These are phyloP conservation scores for Buxus sempervirens DNA, from an alignment of 164 flowering plant species.

Conservation along the genomic window DNA sequence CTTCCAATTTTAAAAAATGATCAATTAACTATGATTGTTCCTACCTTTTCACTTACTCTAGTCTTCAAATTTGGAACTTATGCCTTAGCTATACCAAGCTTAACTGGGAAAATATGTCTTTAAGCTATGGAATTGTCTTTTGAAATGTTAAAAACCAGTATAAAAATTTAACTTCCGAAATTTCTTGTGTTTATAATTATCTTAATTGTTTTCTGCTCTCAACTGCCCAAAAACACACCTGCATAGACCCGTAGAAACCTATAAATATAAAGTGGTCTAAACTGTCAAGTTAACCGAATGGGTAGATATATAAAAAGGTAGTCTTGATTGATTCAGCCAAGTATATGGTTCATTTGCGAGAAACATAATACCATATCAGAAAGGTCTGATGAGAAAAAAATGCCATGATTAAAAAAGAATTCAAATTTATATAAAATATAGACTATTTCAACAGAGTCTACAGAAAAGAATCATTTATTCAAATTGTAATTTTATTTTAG, in stretches of 20 bases:
- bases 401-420: background rate
- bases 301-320: background rate
- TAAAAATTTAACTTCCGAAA: too few relatives aligned
- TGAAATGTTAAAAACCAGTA: too few relatives aligned
- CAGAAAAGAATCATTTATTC: background rate
- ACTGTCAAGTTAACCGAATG: background rate
- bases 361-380: background rate
- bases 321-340: background rate
- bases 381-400: background rate
- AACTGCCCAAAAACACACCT: background rate
- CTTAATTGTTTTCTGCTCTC: too few relatives aligned
- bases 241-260: background rate
- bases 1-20: background rate
- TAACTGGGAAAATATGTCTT: too few relatives aligned
- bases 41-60: background rate
- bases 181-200: too few relatives aligned
- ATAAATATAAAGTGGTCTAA: background rate
- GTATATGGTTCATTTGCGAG: background rate
- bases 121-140: too few relatives aligned
- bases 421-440: background rate
- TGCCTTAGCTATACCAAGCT: background rate
- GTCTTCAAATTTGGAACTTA: background rate
- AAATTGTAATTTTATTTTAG: background rate
- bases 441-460: background rate
- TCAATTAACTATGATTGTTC: background rate